Evolutionary conservation across 805 yeast genomes (phyloP), one percentile per base, ranked within the genome.

Genomic region (Candida corydali): DNA sequence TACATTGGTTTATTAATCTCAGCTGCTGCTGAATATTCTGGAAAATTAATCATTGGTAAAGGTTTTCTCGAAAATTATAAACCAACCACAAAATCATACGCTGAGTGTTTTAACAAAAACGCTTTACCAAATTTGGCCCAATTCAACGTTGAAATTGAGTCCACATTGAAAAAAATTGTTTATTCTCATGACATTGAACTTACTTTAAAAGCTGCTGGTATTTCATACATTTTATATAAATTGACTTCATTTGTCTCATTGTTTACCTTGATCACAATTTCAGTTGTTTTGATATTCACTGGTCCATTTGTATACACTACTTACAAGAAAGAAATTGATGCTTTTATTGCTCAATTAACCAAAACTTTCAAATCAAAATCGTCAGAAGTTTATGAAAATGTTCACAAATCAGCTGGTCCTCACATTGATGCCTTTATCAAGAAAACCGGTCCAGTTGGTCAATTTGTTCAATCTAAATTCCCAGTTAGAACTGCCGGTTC

Each of bases 31-130:
- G 97, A 89, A 68, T 84, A 80, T 54, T 69, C 72, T 39, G 83
- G 95, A 43, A 82, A 82, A 55, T 50, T 78, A 29, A 62, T 82
- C 47, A 73, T 85, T 34, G 96, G 96, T 46, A 69, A 72, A 54
- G 96, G 97, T 14, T 71, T 89, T 44, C 81, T 91, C 42, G 75
- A 88, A 43, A 76, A 80, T 51, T 79, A 83, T 70, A 80, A 75
- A 58, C 65, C 75, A n/a, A 54, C 61, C 32, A 17, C 27, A 11
- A 51, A 54, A 39, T 49, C 69, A 5, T 53, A 49, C 40, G 63
- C 73, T 52, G 49, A 55, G 49, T 44, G 49, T 31, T 41, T 67
- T 52, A 60, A 66, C 44, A 54, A 65, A 16, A 43, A 60, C 35
- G 50, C 55, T 36, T 64, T 67, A 52, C 78, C 73, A 38, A 55